phyloP scores from a whole-genome alignment of 495 filamentous ascomycete genomes.

The Aspergillus bridgeri region DNA sequence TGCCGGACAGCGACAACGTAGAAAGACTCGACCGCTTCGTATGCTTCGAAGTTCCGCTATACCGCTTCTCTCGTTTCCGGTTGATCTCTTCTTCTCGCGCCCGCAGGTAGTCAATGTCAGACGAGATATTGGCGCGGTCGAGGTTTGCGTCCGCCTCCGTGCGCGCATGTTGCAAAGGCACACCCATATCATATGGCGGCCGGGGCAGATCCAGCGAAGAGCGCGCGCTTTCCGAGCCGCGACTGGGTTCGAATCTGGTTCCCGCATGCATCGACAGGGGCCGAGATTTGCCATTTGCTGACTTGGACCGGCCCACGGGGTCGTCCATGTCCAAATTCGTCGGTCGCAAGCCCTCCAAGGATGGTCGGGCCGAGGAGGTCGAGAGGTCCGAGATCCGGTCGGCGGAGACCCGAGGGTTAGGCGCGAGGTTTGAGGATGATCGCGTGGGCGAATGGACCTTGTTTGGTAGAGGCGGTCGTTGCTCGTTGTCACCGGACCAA shows the following conservation, averaged over 20 bases:
- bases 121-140: constrained; percentile 62
- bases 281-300: constrained; percentile 59
- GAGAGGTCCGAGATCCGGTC: constrained; percentile 48
- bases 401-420: constrained; percentile 49
- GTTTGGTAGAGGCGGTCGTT: constrained; percentile 19
- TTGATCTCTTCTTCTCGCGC: constrained; percentile 69
- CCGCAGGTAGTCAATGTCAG: constrained; percentile 84
- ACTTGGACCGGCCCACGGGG: constrained; percentile 55
- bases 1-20: constrained; percentile 67
- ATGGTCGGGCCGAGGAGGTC: constrained; percentile 70
- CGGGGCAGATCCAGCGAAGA: constrained; percentile 38
- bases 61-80: constrained; percentile 68
- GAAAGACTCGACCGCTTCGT: constrained; percentile 78
- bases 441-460: constrained; percentile 32
- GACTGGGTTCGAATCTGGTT: constrained; percentile 72
- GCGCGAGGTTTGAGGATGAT: constrained; percentile 34
- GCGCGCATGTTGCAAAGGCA: constrained; percentile 33
- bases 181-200: constrained; percentile 37
- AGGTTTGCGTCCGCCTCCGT: constrained; percentile 35
- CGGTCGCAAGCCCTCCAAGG: constrained; percentile 71
- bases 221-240: constrained; percentile 53
- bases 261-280: constrained; percentile 77
- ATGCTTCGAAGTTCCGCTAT: constrained; percentile 61
- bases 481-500: constrained; percentile 33
- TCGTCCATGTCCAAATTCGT: constrained; percentile 58